A percentile compares a stretch with the other conserved stretches of the same genome.
Conservation (phyloP, 2,329 filamentous ascomycete species). For the Aspergillus costaricaensis region DNA sequence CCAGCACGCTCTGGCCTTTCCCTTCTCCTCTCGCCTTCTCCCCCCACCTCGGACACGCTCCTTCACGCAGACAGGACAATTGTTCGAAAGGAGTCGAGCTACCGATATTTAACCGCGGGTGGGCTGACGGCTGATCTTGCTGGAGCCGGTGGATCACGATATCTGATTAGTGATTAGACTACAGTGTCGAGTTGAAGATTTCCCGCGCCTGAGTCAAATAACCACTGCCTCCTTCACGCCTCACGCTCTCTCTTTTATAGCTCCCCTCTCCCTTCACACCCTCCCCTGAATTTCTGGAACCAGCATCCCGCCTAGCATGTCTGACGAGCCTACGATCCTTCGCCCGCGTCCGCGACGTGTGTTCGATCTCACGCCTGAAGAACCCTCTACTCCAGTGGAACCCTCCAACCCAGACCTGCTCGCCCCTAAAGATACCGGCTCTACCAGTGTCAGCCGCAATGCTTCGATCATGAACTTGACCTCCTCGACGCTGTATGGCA, state of each 20-base stretch:
- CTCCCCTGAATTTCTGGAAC: background rate
- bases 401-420: conserved; percentile 37
- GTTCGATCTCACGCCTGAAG: conserved; percentile 61
- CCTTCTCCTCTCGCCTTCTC: background rate
- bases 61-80: conserved; percentile 2
- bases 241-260: background rate
- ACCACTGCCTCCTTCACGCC: background rate
- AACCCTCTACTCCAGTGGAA: conserved; percentile 44
- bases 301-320: conserved; percentile 27
- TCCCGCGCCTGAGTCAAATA: background rate
- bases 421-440: conserved; percentile 33
- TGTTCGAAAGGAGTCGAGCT: background rate
- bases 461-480: conserved; percentile 84
- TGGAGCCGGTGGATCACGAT: conserved; percentile 1
- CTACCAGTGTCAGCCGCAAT: conserved; percentile 62
- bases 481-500: conserved; percentile 84
- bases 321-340: conserved; percentile 56
- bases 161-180: background rate
- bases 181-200: background rate
- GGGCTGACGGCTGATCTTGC: background rate
- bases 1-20: conserved; percentile 4
- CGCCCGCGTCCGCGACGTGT: conserved; percentile 72
- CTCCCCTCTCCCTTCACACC: background rate
- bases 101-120: background rate
- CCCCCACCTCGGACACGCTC: background rate